phyloP scores from a whole-genome alignment of 2,329 filamentous ascomycete species.

The Monosporascus sp. region DNA sequence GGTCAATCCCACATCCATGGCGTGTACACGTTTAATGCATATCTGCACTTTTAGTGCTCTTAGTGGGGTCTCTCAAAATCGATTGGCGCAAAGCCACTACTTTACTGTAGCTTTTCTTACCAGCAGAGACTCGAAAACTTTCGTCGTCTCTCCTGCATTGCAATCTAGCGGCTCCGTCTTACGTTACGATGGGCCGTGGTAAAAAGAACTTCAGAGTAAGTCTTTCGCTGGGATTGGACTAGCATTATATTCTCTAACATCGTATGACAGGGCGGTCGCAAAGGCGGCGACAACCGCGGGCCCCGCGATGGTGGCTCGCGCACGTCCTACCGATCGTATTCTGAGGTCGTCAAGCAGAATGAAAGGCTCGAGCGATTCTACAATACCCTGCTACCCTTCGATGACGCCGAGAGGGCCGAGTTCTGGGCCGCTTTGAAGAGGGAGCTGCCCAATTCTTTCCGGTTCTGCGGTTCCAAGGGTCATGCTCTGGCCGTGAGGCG shows the following conservation, averaged over 20 bases:
- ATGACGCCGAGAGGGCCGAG: constrained; percentile 68
- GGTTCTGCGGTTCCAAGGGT: constrained; percentile 92
- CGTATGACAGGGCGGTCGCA: constrained; percentile 23
- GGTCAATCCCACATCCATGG: no score
- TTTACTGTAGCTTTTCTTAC: background rate
- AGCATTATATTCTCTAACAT: background rate
- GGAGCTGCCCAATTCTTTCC: constrained; percentile 94
- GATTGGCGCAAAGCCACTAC: no score
- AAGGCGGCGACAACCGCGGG: constrained; percentile 18
- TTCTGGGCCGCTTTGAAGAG: constrained; percentile 83
- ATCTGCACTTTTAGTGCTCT: no score
- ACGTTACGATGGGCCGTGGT: background rate
- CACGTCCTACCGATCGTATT: constrained; percentile 38
- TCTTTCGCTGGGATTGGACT: background rate
- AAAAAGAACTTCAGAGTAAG: background rate
- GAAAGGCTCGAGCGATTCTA: constrained; percentile 84
- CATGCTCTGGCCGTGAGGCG: constrained; percentile 91
- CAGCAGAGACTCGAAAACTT: background rate
- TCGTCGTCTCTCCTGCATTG: background rate
- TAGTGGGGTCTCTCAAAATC: no score
- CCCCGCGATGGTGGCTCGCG: constrained; percentile 27
- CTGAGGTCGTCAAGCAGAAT: constrained; percentile 70
- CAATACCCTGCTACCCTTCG: constrained; percentile 67
- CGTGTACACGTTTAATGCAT: no score
- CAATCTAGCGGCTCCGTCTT: background rate